Base-by-base conservation (phyloP, 2,329 filamentous ascomycete species). In the Alternaria infectoria region DNA sequence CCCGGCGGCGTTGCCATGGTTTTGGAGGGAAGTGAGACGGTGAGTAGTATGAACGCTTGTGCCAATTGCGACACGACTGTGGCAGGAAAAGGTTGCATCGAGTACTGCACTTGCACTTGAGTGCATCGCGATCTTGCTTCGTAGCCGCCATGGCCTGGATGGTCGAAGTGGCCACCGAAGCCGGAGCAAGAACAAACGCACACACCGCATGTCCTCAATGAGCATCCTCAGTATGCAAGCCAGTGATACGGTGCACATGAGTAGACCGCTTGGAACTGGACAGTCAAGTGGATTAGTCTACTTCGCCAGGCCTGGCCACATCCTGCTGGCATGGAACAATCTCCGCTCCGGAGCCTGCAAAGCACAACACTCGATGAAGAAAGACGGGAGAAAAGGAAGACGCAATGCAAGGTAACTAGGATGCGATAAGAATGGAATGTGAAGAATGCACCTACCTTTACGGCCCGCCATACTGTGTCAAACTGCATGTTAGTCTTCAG, bases 261-360 rank as follows among this genome's bases (percentile, higher is more conserved):
- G 1, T 1, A 23, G 17, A n/a, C 1, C 19, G 15, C 19, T 19
- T n/a, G 11, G 5, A 3, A 2, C n/a, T 36, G 7, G 5, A 11
- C 17, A 23, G 28, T 19, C 28, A 11, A 4, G 21, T 0, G 5
- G 2, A n/a, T 36, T 3, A 5, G 19, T 19, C 11, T 19, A 11
- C 13, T 15, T 12, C 13, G 6, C 5, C 17, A 19, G 23, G 25
- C 10, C 7, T 6, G 26, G 25, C 46, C 13, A n/a, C 19, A n/a
- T 19, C 11, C 15, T 21, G n/a, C 26, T 12, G 15, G 28, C 4
- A 12, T 50, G 19, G 11, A 21, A 11, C n/a, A 9, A 32, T 9
- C 17, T 13, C 15, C 17, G 7, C 6, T 50, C 12, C 19, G 7
- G 26, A 30, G 11, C 17, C 11, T 21, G n/a, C n/a, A 9, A 50